Evolutionary conservation across 2,329 filamentous ascomycete species (phyloP).

Genomic region (Eutypa lata): DNA sequence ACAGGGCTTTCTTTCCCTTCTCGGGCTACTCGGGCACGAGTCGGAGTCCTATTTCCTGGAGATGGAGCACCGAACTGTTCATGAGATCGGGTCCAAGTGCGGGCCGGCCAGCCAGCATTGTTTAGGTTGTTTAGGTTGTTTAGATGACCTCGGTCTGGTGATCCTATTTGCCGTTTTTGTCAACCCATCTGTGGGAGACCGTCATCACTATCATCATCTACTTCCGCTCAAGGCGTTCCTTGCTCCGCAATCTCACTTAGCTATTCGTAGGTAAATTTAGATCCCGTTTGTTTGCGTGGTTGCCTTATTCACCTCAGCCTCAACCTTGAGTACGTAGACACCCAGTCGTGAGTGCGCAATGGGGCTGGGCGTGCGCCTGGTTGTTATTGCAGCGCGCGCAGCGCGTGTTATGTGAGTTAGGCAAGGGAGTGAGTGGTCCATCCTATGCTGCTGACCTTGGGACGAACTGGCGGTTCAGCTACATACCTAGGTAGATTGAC

Average conservation of each 20-base stretch:
- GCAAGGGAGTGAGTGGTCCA: neutral
- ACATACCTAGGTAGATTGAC: too few species aligned
- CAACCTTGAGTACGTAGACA: neutral
- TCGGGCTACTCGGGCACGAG: too few species aligned
- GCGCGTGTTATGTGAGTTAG: neutral
- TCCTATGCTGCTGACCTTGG: neutral
- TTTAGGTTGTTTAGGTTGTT: too few species aligned
- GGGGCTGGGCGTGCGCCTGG: slow-evolving; percentile 5
- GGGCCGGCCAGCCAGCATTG: too few species aligned
- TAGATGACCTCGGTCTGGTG: too few species aligned
- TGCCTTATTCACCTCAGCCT: neutral
- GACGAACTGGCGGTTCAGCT: neutral
- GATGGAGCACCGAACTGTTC: too few species aligned
- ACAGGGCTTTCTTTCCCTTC: too few species aligned
- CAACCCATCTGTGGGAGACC: neutral
- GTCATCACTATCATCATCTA: neutral
- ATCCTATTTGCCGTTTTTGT: too few species aligned
- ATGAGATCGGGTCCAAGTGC: too few species aligned
- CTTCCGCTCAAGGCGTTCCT: too few species aligned
- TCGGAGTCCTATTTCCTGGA: too few species aligned
- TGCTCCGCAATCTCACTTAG: neutral
- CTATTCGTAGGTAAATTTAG: neutral
- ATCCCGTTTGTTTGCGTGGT: neutral
- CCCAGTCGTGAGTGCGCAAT: too few species aligned
- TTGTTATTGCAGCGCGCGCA: neutral